Conservation (phyloP, 352 stramenopile genomes). For the Phytophthora europaea region DNA sequence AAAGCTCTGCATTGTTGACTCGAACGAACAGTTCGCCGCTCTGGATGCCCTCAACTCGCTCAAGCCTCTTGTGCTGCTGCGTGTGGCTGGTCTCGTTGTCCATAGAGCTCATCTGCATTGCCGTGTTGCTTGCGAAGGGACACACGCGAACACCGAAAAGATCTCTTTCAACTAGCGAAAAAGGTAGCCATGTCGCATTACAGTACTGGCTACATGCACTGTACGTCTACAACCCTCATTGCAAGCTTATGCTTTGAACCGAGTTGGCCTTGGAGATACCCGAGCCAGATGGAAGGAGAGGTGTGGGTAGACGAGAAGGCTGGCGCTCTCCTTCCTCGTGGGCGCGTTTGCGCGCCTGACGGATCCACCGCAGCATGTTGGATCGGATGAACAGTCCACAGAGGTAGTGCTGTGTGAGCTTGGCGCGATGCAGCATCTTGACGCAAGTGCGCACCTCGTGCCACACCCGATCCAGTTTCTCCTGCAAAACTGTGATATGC, state of each 20-base stretch:
- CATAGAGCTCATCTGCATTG: neutral
- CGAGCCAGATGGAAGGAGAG: conserved; percentile 8
- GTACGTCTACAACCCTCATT: conserved; percentile 1
- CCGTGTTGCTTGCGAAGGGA: conserved; percentile 1
- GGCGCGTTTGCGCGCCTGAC: conserved; percentile 50
- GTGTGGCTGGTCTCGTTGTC: neutral
- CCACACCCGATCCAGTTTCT: conserved; percentile 52
- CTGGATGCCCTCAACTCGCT: conserved; percentile 34
- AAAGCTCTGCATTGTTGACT: conserved; percentile 30
- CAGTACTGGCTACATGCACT: conserved; percentile 18
- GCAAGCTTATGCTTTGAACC: conserved; percentile 22
- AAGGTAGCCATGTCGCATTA: conserved; percentile 2
- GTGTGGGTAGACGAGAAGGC: conserved; percentile 5
- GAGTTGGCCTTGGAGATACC: conserved; percentile 26
- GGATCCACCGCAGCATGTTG: conserved; percentile 70
- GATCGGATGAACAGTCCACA: conserved; percentile 70
- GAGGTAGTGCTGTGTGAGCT: conserved; percentile 79
- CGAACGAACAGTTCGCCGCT: conserved; percentile 66
- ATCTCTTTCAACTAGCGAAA: conserved; percentile 26
- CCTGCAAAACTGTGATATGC: conserved; percentile 27
- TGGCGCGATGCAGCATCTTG: conserved; percentile 73
- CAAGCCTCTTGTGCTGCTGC: conserved; percentile 7
- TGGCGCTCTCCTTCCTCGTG: conserved; percentile 42
- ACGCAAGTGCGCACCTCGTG: conserved; percentile 68
- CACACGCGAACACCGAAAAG: conserved; percentile 27